Base-by-base conservation (phyloP, 1,139 yeast genomes). In the Komagataea norvegica region DNA sequence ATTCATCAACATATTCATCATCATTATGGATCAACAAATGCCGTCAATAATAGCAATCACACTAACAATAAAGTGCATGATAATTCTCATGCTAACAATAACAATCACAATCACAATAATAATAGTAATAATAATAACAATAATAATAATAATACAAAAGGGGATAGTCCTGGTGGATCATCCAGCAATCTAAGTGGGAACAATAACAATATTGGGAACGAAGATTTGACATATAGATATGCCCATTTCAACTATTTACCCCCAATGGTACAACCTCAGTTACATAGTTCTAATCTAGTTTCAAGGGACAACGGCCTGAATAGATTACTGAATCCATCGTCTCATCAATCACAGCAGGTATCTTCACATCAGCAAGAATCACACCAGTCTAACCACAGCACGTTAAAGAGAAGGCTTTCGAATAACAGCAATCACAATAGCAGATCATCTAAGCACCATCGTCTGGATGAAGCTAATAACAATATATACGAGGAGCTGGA, bases 181-280 rank as follows among this genome's bases (percentile, higher is more conserved):
- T 43, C 49, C 0, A 50, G 53, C 5, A 49, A 51, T 22, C 8
- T 39, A 8, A 48, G 52, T n/a, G 51, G 53, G 2, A 32, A 40
- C 15, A 62, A 62, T 3, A 32, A 40, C 15, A 62, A 62, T 3
- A 41, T 30, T 2, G 27, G 19, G n/a, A 34, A 60, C 1, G 54
- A 56, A 33, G 65, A 54, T 22, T 78, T 74, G 38, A 61, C 77
- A 8, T 68, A 72, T 33, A 62, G 89, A 48, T 74, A 67, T 47
- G 79, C 79, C 37, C 91, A 82, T 60, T 82, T 82, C 62, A 81
- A 80, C 54, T 80, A 79, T 51, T 60, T 82, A 25, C 85, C 88
- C 9, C 82, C 88, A 3, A 64, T 79, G 46, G 74, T 80, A 0
- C 82, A 77, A 52, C 89, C 88, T 0, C 79, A 77, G 50, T 61